Conservation (phyloP, 441 rosid genomes). For the Populus hybrid region DNA sequence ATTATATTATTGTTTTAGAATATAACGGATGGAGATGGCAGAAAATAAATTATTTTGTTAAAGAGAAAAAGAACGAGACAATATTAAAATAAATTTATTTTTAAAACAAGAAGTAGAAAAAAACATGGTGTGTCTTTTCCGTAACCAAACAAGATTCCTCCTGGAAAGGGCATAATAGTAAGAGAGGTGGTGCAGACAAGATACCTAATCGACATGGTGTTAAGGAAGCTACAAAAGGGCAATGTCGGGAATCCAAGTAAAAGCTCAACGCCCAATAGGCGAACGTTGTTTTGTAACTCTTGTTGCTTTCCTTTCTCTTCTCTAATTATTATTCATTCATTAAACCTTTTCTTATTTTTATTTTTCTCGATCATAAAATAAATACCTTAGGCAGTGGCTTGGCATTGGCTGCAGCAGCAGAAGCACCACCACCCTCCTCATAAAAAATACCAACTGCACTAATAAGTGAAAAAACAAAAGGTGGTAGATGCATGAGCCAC, state of each 20-base stretch:
- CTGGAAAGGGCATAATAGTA: conserved; percentile 11
- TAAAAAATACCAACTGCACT: background rate
- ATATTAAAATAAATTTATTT: no score
- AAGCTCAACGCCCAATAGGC: background rate
- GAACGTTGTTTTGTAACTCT: background rate
- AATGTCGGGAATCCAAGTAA: conserved; percentile 10
- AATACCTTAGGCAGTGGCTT: background rate
- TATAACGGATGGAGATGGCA: background rate
- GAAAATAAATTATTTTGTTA: background rate
- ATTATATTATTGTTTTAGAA: no score
- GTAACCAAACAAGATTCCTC: background rate
- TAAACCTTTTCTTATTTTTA: no score
- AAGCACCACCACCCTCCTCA: background rate
- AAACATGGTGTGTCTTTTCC: background rate
- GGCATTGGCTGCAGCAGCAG: background rate
- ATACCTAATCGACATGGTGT: background rate
- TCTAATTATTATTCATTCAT: background rate
- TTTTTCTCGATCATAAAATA: background rate
- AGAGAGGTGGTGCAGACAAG: background rate
- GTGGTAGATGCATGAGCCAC: conserved; percentile 59
- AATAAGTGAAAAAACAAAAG: conserved; percentile 30
- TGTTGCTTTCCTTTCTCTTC: background rate
- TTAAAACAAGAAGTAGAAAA: background rate
- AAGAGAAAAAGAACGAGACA: no score
- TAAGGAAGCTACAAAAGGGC: conserved; percentile 9